Evolutionary conservation across 1,284 basidiomycete genomes (phyloP).

Genomic region (Cryptococcus depauperatus): DNA sequence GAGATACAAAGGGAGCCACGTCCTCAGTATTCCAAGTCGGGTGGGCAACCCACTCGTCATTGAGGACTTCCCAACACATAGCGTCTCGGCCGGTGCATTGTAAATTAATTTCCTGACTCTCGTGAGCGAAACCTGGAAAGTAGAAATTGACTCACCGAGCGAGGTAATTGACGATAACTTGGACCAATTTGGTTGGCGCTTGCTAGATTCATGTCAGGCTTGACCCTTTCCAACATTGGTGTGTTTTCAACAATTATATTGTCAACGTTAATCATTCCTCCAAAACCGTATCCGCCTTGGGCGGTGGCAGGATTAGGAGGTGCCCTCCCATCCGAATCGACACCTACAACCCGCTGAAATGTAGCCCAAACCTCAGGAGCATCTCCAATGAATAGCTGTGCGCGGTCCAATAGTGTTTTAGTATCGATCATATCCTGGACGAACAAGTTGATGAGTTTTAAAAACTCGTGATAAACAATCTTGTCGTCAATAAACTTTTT

Average conservation of each 20-base stretch:
- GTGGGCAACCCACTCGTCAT: conserved; percentile 94
- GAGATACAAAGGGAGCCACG: conserved; percentile 83
- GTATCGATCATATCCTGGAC: conserved; percentile 88
- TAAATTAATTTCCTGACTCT: conserved; percentile 67
- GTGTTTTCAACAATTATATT: conserved; percentile 48
- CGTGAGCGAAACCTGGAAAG: neutral
- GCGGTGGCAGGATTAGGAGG: conserved; percentile 52
- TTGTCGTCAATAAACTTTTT: conserved; percentile 76
- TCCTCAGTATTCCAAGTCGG: conserved; percentile 96
- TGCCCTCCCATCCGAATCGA: conserved; percentile 63
- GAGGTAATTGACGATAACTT: conserved; percentile 84
- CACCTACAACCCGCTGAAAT: conserved; percentile 79
- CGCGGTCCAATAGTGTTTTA: conserved; percentile 70
- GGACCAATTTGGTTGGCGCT: conserved; percentile 57
- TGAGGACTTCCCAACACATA: conserved; percentile 92
- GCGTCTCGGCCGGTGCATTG: conserved; percentile 92
- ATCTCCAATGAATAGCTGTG: conserved; percentile 64
- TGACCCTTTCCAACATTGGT: conserved; percentile 59
- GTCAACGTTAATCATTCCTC: conserved; percentile 47
- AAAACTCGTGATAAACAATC: conserved; percentile 88
- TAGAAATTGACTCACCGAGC: conserved; percentile 55
- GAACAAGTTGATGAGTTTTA: conserved; percentile 91
- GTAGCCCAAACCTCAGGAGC: conserved; percentile 70
- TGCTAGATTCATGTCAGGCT: conserved; percentile 43
- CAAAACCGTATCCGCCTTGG: conserved; percentile 48